phyloP scores from a whole-genome alignment of 2,329 filamentous ascomycete species.

The Sclerotinia subarctica region DNA sequence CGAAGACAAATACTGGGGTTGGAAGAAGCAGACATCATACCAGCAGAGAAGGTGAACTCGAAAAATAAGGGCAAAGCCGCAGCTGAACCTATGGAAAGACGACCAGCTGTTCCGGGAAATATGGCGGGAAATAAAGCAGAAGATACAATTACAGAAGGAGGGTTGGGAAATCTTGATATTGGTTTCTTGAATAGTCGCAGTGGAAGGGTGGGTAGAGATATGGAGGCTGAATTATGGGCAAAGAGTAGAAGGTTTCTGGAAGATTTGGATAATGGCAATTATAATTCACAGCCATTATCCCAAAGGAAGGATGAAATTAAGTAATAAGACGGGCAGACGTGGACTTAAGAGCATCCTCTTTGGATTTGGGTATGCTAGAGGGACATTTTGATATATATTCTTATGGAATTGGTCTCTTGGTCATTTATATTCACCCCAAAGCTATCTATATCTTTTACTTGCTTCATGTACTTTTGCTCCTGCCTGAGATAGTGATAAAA shows the following conservation, averaged over 20 bases:
- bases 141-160: constrained; percentile 40
- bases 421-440: background rate
- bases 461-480: background rate
- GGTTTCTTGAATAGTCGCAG: constrained; percentile 87
- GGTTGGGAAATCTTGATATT: constrained; percentile 65
- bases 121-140: constrained; percentile 19
- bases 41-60: constrained; percentile 38
- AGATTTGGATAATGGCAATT: constrained; percentile 33
- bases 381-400: background rate
- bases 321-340: constrained; percentile 9
- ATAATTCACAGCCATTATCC: constrained; percentile 17
- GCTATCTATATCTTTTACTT: background rate
- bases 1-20: constrained; percentile 74
- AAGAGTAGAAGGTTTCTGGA: constrained; percentile 56
- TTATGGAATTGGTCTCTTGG: background rate
- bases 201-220: constrained; percentile 75
- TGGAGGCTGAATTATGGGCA: constrained; percentile 77
- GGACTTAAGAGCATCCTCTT: background rate
- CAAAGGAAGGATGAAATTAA: constrained; percentile 15
- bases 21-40: constrained; percentile 75
- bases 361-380: no score
- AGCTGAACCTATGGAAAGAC: constrained; percentile 8
- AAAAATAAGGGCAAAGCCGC: constrained; percentile 26
- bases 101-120: constrained; percentile 2
- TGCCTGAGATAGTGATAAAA: background rate